Conservation (phyloP, 1,284 basidiomycete species). For the Sanghuangporus weigelae region DNA sequence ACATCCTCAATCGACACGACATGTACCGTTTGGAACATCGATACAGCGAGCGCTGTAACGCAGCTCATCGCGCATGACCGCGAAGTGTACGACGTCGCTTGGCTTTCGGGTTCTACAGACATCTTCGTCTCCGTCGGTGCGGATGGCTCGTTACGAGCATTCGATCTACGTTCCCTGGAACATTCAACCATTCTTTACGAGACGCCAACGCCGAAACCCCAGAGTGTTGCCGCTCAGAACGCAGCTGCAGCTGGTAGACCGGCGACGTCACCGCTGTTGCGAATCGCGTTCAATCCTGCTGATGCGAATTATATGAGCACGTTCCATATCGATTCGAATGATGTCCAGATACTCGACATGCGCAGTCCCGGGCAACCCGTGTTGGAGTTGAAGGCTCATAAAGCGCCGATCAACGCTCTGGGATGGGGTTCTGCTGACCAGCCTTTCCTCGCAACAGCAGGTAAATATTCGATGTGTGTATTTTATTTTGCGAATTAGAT, state of each 20-base stretch:
- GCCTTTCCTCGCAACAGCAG: constrained; percentile 79
- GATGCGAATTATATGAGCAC: constrained; percentile 92
- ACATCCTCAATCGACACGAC: constrained; percentile 97
- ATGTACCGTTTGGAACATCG: constrained; percentile 96
- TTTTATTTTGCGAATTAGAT: constrained; percentile 7
- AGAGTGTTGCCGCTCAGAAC: constrained; percentile 48
- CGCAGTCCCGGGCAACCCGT: constrained; percentile 90
- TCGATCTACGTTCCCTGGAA: constrained; percentile 93
- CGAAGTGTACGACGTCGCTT: constrained; percentile 96
- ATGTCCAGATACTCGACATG: constrained; percentile 92
- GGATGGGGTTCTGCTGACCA: constrained; percentile 84
- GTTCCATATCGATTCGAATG: constrained; percentile 84
- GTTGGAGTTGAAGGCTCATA: constrained; percentile 82
- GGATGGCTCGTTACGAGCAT: constrained; percentile 93
- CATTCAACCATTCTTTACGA: constrained; percentile 99
- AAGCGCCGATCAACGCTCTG: constrained; percentile 72
- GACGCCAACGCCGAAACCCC: constrained; percentile 72
- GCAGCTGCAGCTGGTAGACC: constrained; percentile 54
- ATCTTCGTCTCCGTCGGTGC: constrained; percentile 99
- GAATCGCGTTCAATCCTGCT: constrained; percentile 83
- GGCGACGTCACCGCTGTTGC: constrained; percentile 73
- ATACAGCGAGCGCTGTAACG: constrained; percentile 91
- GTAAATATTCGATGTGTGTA: constrained; percentile 37
- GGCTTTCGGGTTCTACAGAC: constrained; percentile 97
- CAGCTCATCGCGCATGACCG: constrained; percentile 98